Base-by-base conservation (phyloP, 148 eudicot genomes). In the Nepenthes mirabilis region DNA sequence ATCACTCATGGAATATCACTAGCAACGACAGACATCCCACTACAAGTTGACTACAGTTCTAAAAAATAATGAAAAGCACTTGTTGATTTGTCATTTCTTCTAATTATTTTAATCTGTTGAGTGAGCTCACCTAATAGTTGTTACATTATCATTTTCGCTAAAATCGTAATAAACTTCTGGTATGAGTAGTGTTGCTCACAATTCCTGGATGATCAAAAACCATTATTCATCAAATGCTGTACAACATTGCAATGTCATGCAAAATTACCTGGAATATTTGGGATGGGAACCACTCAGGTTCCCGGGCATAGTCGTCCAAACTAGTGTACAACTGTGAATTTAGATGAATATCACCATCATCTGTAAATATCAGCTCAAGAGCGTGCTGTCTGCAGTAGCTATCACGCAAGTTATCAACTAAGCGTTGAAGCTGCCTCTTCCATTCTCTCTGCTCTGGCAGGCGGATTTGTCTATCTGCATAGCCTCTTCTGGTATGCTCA, bases 211-310 rank as follows among this genome's bases (percentile, higher is more conserved):
- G 45, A 40, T 40, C 45, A 40, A 40, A 8, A 40, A 4, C 45
- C 9, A 36, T 40, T 14, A 37, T 62, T 23, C 23, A 23, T 23
- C 23, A 23, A 45, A 45, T 11, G 6, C 48, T 5, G 48, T 45
- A 45, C 48, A 45, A 11, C 48, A 23, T 23, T 23, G 23, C 23
- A 23, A 6, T 45, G 48, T 11, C 48, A 45, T 11, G 8, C 48
- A 5, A 49, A 49, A 49, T 47, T 68, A 91, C 99, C 97, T 86
- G 99, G 59, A 75, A 94, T 13, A 94, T 72, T 12, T 75, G 74
- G 71, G 99, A 89, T 14, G 99, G 99, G 58, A 94, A 89, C 99
- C 97, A 86, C 57, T 94, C 95, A 2, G 91, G 91, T 60, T 89
- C 93, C 37, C 81, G 78, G 33, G 79, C 62, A 56, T 56, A 53